Conservation (phyloP, 1,284 basidiomycete species). For the Stygiomarasmius scandens region DNA sequence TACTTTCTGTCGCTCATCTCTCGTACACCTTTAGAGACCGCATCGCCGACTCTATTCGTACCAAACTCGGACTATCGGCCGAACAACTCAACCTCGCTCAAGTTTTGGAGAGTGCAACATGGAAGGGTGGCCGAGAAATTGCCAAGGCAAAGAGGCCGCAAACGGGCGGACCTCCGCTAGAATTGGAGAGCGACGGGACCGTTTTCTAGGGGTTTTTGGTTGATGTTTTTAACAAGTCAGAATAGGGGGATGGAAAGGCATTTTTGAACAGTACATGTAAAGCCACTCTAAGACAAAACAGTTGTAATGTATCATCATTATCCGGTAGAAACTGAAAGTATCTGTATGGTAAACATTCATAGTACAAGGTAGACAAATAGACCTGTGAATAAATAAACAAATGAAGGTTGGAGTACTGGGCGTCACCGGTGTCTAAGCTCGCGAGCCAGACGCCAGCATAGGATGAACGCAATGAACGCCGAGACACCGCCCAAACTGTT, state of each 20-base stretch:
- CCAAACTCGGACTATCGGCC: constrained; percentile 50
- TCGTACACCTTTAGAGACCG: constrained; percentile 63
- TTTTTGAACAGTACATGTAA: neutral
- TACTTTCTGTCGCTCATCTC: constrained; percentile 2
- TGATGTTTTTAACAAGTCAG: no score
- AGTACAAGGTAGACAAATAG: no score
- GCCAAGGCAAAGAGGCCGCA: constrained; percentile 77
- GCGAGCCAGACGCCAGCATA: constrained; percentile 68
- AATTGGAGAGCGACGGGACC: constrained; percentile 84
- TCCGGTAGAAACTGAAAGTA: neutral
- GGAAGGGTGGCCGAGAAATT: constrained; percentile 94
- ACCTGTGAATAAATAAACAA: no score
- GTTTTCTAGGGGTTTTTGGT: constrained; percentile 56
- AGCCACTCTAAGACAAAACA: neutral
- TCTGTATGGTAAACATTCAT: neutral
- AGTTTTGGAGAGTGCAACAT: constrained; percentile 91
- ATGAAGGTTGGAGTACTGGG: no score
- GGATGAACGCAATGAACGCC: constrained; percentile 67
- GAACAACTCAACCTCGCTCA: constrained; percentile 76
- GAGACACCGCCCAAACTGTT: constrained; percentile 75
- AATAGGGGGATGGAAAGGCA: no score
- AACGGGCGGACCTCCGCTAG: constrained; percentile 85
- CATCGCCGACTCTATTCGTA: constrained; percentile 73
- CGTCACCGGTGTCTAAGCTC: constrained; percentile 55
- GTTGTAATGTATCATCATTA: neutral